Conservation (phyloP, 1,139 yeast genomes). For the Wickerhamomyces sp. region DNA sequence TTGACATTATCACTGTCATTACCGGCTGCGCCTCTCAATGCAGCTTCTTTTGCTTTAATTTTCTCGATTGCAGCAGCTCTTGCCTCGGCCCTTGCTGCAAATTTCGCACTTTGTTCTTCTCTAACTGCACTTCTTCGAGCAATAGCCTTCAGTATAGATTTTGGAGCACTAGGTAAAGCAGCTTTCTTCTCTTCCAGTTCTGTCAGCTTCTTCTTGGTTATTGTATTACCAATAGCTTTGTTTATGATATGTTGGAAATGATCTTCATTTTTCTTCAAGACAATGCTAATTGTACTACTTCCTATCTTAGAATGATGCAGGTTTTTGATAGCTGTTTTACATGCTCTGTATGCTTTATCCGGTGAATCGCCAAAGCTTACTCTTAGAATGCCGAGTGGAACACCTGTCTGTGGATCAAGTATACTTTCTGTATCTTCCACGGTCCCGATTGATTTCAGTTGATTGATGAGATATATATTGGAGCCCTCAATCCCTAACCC, state of each 20-base stretch:
- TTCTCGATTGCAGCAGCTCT: not conserved
- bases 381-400: conserved; percentile 72
- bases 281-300: conserved; percentile 25
- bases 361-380: conserved; percentile 58
- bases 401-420: conserved; percentile 73
- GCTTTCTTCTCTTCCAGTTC: conserved; percentile 12
- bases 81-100: not conserved
- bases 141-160: conserved; percentile 14
- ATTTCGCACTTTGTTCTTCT: not conserved
- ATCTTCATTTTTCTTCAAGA: conserved; percentile 28
- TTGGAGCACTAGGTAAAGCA: conserved; percentile 19
- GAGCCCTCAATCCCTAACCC: conserved; percentile 51
- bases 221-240: conserved; percentile 22
- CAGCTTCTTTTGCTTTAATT: not conserved
- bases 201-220: conserved; percentile 11
- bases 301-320: conserved; percentile 33
- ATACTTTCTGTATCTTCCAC: conserved; percentile 52
- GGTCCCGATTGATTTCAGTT: conserved; percentile 62
- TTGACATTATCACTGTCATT: conserved; percentile 1
- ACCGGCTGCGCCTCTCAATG: not conserved
- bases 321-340: conserved; percentile 36
- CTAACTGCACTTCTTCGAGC: conserved; percentile 3
- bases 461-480: conserved; percentile 41
- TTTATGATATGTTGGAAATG: conserved; percentile 20
- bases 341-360: conserved; percentile 49